Evolutionary conservation across 2,329 filamentous ascomycete genomes (phyloP).

Genomic region (Coniella lustricola): DNA sequence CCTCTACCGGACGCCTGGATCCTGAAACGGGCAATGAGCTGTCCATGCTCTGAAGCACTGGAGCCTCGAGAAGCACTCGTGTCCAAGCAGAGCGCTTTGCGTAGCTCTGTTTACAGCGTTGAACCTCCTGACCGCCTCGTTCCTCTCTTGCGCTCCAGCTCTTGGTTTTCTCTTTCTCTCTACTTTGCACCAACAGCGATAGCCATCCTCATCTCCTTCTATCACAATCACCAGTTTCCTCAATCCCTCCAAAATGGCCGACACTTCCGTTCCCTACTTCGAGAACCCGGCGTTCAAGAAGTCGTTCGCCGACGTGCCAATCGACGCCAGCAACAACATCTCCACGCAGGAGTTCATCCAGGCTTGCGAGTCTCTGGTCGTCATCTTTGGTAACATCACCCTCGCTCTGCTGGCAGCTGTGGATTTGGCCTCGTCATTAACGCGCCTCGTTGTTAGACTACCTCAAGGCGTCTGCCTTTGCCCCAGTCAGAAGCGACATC

Average conservation of each 20-base stretch:
- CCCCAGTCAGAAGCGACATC: conserved; percentile 87
- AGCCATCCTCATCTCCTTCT: too few species aligned
- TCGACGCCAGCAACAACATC: conserved; percentile 69
- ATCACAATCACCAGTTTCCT: not conserved
- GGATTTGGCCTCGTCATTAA: conserved; percentile 8
- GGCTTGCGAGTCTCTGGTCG: conserved; percentile 78
- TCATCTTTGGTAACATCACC: conserved; percentile 71
- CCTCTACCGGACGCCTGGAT: too few species aligned
- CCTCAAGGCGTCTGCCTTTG: conserved; percentile 69
- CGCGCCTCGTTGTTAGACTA: conserved; percentile 39
- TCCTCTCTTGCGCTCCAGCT: not conserved
- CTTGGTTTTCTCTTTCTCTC: not conserved
- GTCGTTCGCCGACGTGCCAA: conserved; percentile 76
- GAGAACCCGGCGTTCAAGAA: conserved; percentile 62
- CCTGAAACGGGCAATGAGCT: not conserved
- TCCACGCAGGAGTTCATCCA: conserved; percentile 83
- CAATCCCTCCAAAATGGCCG: conserved; percentile 21
- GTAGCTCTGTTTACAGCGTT: not conserved
- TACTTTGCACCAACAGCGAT: too few species aligned
- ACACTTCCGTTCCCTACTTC: conserved; percentile 59
- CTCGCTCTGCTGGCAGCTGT: not conserved
- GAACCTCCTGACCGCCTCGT: not conserved
- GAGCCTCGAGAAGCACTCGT: not conserved
- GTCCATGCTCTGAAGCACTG: not conserved
- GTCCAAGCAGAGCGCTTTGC: not conserved